A percentile compares a stretch with the other conserved stretches of the same genome.
These are phyloP conservation scores for Exophiala oligosperma DNA, from an alignment of 2,329 filamentous ascomycete species.

Conservation along the genomic window DNA sequence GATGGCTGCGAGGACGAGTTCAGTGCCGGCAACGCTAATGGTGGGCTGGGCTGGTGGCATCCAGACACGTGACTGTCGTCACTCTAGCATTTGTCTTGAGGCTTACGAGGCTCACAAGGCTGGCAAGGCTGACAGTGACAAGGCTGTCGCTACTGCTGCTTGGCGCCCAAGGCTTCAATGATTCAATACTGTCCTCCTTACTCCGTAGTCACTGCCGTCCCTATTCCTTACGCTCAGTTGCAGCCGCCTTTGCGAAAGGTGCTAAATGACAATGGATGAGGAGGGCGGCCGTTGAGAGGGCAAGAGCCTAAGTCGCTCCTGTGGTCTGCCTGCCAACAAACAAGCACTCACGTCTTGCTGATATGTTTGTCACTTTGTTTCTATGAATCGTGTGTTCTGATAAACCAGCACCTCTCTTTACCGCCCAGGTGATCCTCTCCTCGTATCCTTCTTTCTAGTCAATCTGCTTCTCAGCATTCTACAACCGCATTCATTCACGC, in stretches of 20 bases:
- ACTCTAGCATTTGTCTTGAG: not conserved
- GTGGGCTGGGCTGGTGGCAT: slow-evolving; percentile 1
- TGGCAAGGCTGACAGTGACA: not conserved
- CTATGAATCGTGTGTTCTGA: too few species aligned
- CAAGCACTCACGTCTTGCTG: too few species aligned
- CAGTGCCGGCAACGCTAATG: not conserved
- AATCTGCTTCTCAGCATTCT: not conserved
- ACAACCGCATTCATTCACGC: not conserved
- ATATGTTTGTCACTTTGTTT: too few species aligned
- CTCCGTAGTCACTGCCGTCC: not conserved
- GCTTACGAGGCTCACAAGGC: not conserved
- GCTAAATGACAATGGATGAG: too few species aligned
- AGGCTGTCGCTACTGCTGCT: too few species aligned
- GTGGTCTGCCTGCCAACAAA: too few species aligned
- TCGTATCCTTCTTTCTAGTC: not conserved
- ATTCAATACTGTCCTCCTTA: too few species aligned
- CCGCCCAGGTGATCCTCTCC: not conserved
- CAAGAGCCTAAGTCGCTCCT: too few species aligned
- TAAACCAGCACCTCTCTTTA: not conserved
- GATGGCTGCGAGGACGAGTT: not conserved
- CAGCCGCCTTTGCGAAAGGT: too few species aligned
- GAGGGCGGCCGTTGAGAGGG: too few species aligned
- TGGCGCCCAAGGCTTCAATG: too few species aligned
- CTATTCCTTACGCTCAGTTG: too few species aligned
- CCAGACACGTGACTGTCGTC: slow-evolving; percentile 1